phyloP scores from a whole-genome alignment of 2,329 filamentous ascomycete genomes.

The Alternaria brassicicola region DNA sequence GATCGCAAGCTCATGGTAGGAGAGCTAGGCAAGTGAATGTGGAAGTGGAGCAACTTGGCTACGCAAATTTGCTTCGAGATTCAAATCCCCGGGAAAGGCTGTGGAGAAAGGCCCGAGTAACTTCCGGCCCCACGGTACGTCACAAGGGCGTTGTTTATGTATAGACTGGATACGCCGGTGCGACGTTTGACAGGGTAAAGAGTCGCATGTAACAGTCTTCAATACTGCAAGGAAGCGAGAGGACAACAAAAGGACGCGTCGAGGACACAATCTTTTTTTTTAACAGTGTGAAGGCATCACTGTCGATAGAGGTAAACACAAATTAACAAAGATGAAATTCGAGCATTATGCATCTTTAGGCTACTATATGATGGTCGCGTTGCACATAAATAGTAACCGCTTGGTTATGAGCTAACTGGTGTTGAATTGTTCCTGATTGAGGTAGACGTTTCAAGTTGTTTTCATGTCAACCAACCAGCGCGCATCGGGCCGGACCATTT shows the following conservation, averaged over 20 bases:
- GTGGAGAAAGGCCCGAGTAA: conserved; percentile 30
- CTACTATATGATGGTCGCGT: conserved; percentile 26
- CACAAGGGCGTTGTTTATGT: conserved; percentile 32
- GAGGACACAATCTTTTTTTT: conserved; percentile 27
- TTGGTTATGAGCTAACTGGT: neutral
- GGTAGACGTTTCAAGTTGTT: conserved; percentile 19
- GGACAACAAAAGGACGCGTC: conserved; percentile 26
- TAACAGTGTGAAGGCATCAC: conserved; percentile 9
- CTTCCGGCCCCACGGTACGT: conserved; percentile 27
- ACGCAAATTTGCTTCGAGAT: conserved; percentile 24
- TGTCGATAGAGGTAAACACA: conserved; percentile 22
- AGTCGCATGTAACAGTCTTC: conserved; percentile 14
- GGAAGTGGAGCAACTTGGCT: conserved; percentile 28
- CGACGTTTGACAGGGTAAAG: conserved; percentile 33
- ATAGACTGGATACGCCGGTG: conserved; percentile 42
- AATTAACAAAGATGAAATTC: conserved; percentile 16
- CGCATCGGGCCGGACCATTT: conserved; percentile 2
- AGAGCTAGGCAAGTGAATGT: conserved; percentile 70
- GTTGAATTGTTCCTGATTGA: conserved; percentile 33
- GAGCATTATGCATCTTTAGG: conserved; percentile 29
- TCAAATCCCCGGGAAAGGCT: conserved; percentile 31
- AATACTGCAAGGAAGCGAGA: conserved; percentile 3
- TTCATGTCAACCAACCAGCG: conserved; percentile 27
- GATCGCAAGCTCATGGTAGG: conserved; percentile 84
- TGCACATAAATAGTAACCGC: conserved; percentile 18